Evolutionary conservation across 371 early-diverging fungal genomes (phyloP), one percentile per base, ranked within the genome.

Genomic region (Apophysomyces ossiformis): DNA sequence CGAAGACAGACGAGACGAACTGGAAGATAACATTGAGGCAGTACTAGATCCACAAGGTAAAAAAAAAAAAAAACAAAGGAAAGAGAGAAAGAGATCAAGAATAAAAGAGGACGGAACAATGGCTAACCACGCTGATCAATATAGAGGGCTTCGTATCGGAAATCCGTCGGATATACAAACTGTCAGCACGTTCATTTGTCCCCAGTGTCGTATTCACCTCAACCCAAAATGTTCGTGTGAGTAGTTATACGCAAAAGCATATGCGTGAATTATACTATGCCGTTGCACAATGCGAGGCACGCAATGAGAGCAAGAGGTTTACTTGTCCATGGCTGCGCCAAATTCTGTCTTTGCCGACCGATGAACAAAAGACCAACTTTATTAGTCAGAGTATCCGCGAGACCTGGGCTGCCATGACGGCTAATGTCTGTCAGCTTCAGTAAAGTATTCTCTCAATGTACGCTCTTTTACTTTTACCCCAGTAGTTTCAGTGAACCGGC

Each of bases 21-120:
- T 87, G 37, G 85, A 84, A n/a, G 82, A 79, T 56, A 83, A 85
- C 60, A 84, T 85, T 57, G 85, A 86, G 35, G 85, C 82, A 0
- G 72, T 85, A n/a, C 71, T 73, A 12, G 84, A 85, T 41, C 83
- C 82, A 11, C 41, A 74, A 59, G 79, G 79, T 77, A 72, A 66
- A 9, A 32, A 5, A 43, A 15, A 13, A 46, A 16, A 18, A 39
- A 44, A 12, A 47, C 37, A 9, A 44, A 6, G 36, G 38, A 45
- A 32, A 62, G 46, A 43, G 32, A 59, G 77, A 77, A 75, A 69
- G 64, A 9, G 18, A 5, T 41, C 13, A 13, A 46, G 16, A 18
- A 39, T 35, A 16, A 9, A 16, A 9, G 37, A 15, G 36, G 38
- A 45, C 13, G 37, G 46, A 43, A 15, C 16, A 35, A 32, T 7